Evolutionary conservation across 73 alveolate species (phyloP).

Genomic region (Blepharisma stoltei): DNA sequence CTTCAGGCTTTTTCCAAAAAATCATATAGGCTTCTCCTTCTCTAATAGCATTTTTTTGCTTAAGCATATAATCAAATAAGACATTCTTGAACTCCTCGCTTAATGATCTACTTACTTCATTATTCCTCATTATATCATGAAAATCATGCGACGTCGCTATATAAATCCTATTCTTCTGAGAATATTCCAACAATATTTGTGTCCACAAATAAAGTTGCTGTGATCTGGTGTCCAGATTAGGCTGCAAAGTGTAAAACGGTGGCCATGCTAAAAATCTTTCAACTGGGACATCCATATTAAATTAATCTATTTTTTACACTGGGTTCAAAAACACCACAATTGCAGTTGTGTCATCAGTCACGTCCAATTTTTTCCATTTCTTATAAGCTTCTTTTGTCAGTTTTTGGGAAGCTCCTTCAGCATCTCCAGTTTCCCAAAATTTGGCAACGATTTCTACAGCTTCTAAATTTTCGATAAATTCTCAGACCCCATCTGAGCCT

Average conservation of each 20-base stretch:
- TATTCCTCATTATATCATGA: background rate
- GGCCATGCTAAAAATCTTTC: conserved; percentile 23
- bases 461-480: conserved; percentile 30
- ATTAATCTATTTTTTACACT: background rate
- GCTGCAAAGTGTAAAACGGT: conserved; percentile 27
- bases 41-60: background rate
- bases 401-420: conserved; percentile 54
- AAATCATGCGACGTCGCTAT: background rate
- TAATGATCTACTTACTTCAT: background rate
- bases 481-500: conserved; percentile 45
- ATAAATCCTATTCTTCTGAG: background rate
- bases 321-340: too few species aligned
- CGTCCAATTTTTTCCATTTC: conserved; percentile 43
- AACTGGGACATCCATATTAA: conserved; percentile 18
- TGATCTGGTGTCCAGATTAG: background rate
- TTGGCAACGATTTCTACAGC: conserved; percentile 35
- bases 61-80: background rate
- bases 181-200: background rate
- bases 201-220: conserved; percentile 26
- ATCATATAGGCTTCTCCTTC: background rate
- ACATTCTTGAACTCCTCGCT: background rate
- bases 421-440: conserved; percentile 43
- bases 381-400: conserved; percentile 28
- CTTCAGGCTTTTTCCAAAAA: conserved; percentile 22
- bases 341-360: background rate